Conservation (phyloP, 2,329 filamentous ascomycete species). For the Rhinocladiella mackenziei region DNA sequence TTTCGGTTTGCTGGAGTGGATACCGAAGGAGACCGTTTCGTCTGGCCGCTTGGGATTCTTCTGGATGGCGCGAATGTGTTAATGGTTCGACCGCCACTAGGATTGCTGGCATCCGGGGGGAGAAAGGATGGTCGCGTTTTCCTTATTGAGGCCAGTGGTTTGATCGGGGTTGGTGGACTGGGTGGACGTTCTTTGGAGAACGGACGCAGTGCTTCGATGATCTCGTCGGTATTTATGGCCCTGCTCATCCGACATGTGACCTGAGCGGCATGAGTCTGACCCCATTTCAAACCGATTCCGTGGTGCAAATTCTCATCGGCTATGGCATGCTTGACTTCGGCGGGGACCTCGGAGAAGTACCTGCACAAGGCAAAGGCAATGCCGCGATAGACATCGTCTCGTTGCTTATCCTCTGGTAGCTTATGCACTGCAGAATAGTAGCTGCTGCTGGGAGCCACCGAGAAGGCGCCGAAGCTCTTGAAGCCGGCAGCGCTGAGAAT, state of each 20-base stretch:
- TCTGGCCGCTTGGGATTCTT: slow-evolving; percentile 21
- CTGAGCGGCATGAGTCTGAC: slow-evolving; percentile 85
- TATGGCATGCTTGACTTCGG: slow-evolving; percentile 68
- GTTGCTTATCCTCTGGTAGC: slow-evolving; percentile 88
- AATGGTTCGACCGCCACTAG: slow-evolving; percentile 3
- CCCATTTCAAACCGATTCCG: slow-evolving; percentile 28
- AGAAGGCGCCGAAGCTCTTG: slow-evolving; percentile 83
- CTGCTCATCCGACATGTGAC: slow-evolving; percentile 78
- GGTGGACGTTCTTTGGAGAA: slow-evolving; percentile 29
- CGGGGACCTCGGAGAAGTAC: slow-evolving; percentile 85
- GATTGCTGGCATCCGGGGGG: slow-evolving; percentile 16
- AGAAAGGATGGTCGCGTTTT: slow-evolving; percentile 29
- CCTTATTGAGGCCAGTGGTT: slow-evolving; percentile 26
- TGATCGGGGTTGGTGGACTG: slow-evolving; percentile 19
- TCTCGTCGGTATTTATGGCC: slow-evolving; percentile 70
- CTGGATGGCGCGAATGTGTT: slow-evolving; percentile 23
- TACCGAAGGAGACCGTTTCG: slow-evolving; percentile 24
- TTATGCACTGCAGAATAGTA: slow-evolving; percentile 87
- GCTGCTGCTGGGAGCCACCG: slow-evolving; percentile 85
- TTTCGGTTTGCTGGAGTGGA: slow-evolving; percentile 40
- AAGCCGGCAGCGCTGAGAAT: slow-evolving; percentile 86
- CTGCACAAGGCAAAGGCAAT: slow-evolving; percentile 90
- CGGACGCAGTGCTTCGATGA: slow-evolving; percentile 63
- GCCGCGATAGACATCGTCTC: slow-evolving; percentile 86
- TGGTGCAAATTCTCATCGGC: slow-evolving; percentile 39